These are phyloP conservation scores for Neohortaea acidophila DNA, from an alignment of 495 filamentous ascomycete genomes.

Conservation along the genomic window DNA sequence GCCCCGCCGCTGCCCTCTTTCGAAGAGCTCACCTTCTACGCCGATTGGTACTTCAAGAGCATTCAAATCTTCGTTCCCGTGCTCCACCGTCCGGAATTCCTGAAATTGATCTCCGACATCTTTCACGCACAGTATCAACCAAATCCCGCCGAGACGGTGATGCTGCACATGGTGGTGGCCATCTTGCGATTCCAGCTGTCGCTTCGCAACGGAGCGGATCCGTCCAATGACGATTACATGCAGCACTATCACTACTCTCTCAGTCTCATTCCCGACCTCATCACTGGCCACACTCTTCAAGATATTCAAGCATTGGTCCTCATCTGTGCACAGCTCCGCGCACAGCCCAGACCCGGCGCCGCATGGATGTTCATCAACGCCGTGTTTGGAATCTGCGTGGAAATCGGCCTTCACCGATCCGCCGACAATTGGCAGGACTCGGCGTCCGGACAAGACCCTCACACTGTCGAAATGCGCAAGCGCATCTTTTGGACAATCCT, in stretches of 20 bases:
- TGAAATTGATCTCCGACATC: conserved; percentile 37
- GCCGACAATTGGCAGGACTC: conserved; percentile 43
- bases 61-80: conserved; percentile 58
- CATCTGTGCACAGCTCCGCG: conserved; percentile 52
- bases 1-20: conserved; percentile 16
- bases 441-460: conserved; percentile 31
- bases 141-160: conserved; percentile 48
- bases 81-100: conserved; percentile 54
- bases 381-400: conserved; percentile 49
- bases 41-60: conserved; percentile 57
- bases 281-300: conserved; percentile 41
- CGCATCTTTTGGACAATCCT: conserved; percentile 59
- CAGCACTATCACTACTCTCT: conserved; percentile 62
- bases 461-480: conserved; percentile 52
- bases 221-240: conserved; percentile 46
- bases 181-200: conserved; percentile 62
- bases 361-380: conserved; percentile 47
- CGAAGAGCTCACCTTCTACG: conserved; percentile 41
- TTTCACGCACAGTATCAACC: conserved; percentile 25
- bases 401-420: conserved; percentile 58
- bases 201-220: conserved; percentile 39
- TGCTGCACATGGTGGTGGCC: conserved; percentile 62
- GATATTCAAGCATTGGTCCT: conserved; percentile 57
- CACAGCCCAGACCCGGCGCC: conserved; percentile 64
- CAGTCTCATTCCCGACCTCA: conserved; percentile 47